Evolutionary conservation across 2,329 filamentous ascomycete genomes (phyloP).

Genomic region (Colletotrichum sp.): DNA sequence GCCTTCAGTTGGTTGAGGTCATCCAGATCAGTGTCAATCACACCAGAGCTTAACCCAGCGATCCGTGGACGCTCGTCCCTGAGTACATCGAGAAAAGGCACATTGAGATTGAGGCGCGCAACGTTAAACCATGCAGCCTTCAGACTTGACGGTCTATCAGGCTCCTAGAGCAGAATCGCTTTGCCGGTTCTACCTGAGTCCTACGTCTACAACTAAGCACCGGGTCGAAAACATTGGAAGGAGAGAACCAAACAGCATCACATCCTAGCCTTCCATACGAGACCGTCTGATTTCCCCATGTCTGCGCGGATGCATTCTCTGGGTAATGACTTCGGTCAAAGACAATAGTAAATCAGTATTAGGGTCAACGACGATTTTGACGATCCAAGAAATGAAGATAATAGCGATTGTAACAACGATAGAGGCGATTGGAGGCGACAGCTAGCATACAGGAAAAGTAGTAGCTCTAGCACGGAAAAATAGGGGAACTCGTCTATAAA

Average conservation of each 20-base stretch:
- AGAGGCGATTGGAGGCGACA: background rate
- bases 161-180: background rate
- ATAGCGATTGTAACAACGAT: background rate
- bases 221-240: no score
- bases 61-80: background rate
- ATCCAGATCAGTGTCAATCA: background rate
- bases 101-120: background rate
- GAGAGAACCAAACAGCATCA: background rate
- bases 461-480: background rate
- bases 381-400: background rate
- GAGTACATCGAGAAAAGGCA: background rate
- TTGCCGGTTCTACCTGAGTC: background rate
- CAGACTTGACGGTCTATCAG: background rate
- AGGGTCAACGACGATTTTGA: no score
- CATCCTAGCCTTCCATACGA: background rate
- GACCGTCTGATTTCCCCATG: background rate
- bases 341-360: background rate
- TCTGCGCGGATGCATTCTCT: rapidly evolving
- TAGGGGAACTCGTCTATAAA: background rate
- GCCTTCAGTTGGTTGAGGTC: background rate
- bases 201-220: background rate
- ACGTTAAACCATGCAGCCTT: background rate
- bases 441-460: background rate
- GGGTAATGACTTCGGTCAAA: background rate
- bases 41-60: background rate